Conservation (phyloP, 1,139 yeast genomes). For the Suhomyces maxii region DNA sequence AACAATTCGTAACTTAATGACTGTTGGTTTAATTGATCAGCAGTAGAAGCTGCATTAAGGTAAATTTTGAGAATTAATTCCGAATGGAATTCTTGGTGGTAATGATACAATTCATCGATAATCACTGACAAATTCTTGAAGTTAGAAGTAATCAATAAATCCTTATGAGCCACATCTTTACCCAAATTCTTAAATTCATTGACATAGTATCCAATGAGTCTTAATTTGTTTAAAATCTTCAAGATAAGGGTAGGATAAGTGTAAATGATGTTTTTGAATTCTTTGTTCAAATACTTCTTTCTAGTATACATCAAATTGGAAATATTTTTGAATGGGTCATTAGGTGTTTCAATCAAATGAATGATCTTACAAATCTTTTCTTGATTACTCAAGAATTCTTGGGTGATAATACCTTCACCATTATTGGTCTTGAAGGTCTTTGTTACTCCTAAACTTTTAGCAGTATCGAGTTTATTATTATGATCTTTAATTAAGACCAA, state of each 20-base stretch:
- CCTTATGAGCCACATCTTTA: constrained; percentile 23
- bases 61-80: constrained; percentile 53
- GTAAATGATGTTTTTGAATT: constrained; percentile 54
- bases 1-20: constrained; percentile 81
- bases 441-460: constrained; percentile 40
- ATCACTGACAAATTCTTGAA: constrained; percentile 76
- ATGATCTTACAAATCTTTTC: constrained; percentile 71
- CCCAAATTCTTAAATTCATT: constrained; percentile 18
- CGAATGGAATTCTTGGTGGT: constrained; percentile 46
- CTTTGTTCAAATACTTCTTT: constrained; percentile 55
- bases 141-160: constrained; percentile 44
- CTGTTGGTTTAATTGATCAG: constrained; percentile 66
- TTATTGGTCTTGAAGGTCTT: constrained; percentile 32
- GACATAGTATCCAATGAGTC: constrained; percentile 44
- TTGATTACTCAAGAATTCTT: constrained; percentile 53
- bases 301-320: constrained; percentile 57
- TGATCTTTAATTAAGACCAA: constrained; percentile 36
- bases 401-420: constrained; percentile 33
- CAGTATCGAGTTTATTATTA: constrained; percentile 29
- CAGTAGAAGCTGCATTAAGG: constrained; percentile 60
- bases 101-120: constrained; percentile 64
- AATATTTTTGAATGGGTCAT: constrained; percentile 52
- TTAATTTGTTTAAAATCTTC: constrained; percentile 57
- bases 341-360: constrained; percentile 52
- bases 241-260: constrained; percentile 78